Evolutionary conservation across 371 early-diverging fungal genomes (phyloP).

Genomic region (Mortierella sp.): DNA sequence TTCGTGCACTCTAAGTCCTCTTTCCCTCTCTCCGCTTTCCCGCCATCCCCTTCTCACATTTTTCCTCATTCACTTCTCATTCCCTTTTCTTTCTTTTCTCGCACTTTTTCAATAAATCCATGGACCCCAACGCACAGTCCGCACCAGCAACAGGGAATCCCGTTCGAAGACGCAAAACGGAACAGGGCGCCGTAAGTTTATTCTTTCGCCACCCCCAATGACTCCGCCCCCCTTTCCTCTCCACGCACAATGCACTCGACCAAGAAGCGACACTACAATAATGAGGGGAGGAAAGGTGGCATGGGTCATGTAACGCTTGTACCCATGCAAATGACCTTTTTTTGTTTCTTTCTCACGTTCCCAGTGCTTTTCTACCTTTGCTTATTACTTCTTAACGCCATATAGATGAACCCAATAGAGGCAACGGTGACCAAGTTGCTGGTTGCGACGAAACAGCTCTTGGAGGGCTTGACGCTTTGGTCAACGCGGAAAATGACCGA

Average conservation of each 20-base stretch:
- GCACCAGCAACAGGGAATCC: slow-evolving; percentile 12
- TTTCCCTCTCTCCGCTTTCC: slow-evolving; percentile 7
- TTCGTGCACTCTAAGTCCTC: slow-evolving; percentile 17
- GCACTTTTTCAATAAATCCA: not conserved
- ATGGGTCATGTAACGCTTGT: not conserved
- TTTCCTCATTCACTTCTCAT: slow-evolving; percentile 7
- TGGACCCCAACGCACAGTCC: slow-evolving; percentile 26
- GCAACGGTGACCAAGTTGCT: slow-evolving; percentile 66
- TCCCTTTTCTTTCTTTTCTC: not conserved
- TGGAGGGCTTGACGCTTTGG: slow-evolving; percentile 70
- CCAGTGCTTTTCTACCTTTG: not conserved
- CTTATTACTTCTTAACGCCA: not conserved
- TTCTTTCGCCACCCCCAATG: not conserved
- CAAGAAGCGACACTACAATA: not conserved
- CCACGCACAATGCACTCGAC: not conserved
- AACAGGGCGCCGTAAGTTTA: slow-evolving; percentile 39
- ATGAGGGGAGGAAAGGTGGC: not conserved
- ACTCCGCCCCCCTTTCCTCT: not conserved
- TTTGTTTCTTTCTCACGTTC: not conserved
- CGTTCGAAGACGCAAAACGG: slow-evolving; percentile 38
- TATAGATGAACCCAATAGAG: slow-evolving; percentile 66
- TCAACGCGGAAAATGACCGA: slow-evolving; percentile 57
- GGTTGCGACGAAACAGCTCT: slow-evolving; percentile 66
- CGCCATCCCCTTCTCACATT: slow-evolving; percentile 12
- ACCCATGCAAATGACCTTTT: not conserved